Percentiles rank a stretch among this genome's conserved stretches.
These are phyloP conservation scores for Biscogniauxia mediterranea DNA, from an alignment of 2,329 filamentous ascomycete genomes.

Conservation along the genomic window DNA sequence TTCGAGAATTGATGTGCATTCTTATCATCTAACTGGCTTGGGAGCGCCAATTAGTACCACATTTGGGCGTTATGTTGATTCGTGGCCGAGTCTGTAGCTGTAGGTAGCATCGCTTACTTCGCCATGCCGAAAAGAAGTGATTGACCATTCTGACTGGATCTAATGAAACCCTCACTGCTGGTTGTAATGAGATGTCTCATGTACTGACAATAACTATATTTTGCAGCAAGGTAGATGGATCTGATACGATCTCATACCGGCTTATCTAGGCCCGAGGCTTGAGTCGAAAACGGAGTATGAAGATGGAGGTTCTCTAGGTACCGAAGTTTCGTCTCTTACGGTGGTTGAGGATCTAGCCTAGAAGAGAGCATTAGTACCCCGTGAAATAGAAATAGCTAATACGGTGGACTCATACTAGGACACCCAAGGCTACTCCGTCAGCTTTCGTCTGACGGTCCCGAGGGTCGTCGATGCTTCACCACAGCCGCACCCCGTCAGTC, in stretches of 20 bases:
- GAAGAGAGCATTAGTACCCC: neutral
- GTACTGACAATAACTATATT: neutral
- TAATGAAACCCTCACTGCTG: neutral
- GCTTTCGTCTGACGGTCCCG: neutral
- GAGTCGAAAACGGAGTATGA: neutral
- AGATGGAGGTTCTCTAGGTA: neutral
- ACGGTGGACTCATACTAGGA: neutral
- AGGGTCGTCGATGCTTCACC: neutral
- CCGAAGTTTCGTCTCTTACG: neutral
- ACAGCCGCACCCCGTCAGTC: neutral
- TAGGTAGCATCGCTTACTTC: neutral
- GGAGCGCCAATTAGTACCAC: neutral
- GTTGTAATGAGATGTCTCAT: neutral
- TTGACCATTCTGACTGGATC: neutral
- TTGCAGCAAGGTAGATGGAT: neutral
- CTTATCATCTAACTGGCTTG: neutral
- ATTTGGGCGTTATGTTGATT: neutral
- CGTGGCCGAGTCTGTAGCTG: neutral
- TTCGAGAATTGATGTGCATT: neutral
- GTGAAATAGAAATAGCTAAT: neutral
- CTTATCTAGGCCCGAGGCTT: neutral
- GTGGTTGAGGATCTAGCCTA: neutral
- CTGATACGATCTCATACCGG: neutral
- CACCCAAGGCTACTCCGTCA: neutral
- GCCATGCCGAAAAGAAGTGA: neutral